Evolutionary conservation across 1,284 basidiomycete genomes (phyloP).

Genomic region (Vanrija sp.): DNA sequence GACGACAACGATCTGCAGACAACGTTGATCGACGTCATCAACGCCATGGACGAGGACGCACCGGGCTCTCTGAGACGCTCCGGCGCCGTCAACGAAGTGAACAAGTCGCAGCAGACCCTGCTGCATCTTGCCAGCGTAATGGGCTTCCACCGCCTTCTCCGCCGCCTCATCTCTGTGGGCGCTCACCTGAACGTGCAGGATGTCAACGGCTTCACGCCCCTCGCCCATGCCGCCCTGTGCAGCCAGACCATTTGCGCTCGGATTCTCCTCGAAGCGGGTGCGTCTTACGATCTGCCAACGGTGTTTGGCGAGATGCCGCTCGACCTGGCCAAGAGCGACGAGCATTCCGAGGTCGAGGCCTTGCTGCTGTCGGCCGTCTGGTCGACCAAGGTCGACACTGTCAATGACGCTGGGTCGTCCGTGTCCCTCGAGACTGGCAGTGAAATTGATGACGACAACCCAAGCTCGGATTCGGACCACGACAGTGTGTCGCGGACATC

Average conservation of each 20-base stretch:
- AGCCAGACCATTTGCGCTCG: constrained; percentile 64
- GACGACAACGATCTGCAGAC: constrained; percentile 60
- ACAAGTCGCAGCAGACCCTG: constrained; percentile 66
- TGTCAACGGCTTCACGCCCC: constrained; percentile 81
- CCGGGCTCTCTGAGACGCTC: constrained; percentile 49
- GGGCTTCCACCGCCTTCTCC: constrained; percentile 67
- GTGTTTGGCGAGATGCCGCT: constrained; percentile 71
- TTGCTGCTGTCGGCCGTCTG: constrained; percentile 47
- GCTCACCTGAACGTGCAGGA: constrained; percentile 82
- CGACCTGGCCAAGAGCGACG: constrained; percentile 66
- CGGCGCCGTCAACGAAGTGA: constrained; percentile 63
- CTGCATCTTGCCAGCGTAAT: constrained; percentile 83
- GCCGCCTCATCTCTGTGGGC: constrained; percentile 67
- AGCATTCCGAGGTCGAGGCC: constrained; percentile 51
- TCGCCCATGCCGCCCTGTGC: constrained; percentile 78
- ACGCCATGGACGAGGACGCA: constrained; percentile 30
- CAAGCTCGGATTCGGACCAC: constrained; percentile 30
- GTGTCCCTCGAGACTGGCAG: constrained; percentile 14
- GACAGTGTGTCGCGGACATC: constrained; percentile 11
- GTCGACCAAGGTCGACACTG: constrained; percentile 24
- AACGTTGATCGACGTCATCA: constrained; percentile 71
- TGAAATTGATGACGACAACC: constrained; percentile 47
- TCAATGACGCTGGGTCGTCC: neutral
- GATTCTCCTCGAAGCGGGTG: constrained; percentile 71
- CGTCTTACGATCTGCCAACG: constrained; percentile 71